These are phyloP conservation scores for Schizochytrium sp. DNA, from an alignment of 108 stramenopile genomes.

Conservation along the genomic window DNA sequence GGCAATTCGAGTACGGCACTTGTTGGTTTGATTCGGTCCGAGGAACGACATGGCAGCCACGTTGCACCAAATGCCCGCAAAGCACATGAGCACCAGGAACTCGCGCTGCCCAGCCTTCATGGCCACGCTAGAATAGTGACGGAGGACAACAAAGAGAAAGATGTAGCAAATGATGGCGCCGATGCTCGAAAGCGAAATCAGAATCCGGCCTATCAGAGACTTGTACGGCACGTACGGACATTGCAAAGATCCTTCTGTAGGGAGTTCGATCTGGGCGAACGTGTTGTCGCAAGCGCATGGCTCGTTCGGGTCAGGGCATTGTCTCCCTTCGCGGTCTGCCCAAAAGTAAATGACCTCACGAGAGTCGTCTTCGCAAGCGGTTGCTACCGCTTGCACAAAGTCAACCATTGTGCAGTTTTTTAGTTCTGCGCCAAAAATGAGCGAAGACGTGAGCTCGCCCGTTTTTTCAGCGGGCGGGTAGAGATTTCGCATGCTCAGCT, in stretches of 20 bases:
- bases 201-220: background rate
- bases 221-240: background rate
- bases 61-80: slow-evolving; percentile 7
- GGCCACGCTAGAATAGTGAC: background rate
- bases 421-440: background rate
- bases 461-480: background rate
- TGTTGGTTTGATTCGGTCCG: background rate
- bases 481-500: background rate
- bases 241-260: background rate
- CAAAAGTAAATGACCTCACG: background rate
- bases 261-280: background rate
- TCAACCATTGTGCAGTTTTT: background rate
- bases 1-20: background rate
- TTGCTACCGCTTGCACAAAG: background rate
- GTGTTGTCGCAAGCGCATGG: background rate
- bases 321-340: background rate
- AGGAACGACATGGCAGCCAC: background rate
- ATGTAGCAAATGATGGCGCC: background rate
- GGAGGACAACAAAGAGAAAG: background rate
- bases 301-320: background rate
- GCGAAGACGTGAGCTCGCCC: background rate
- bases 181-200: background rate
- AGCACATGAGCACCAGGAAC: slow-evolving; percentile 4
- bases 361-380: background rate
- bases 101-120: background rate